phyloP scores from a whole-genome alignment of 441 rosid species.

The Corymbia citriodora region DNA sequence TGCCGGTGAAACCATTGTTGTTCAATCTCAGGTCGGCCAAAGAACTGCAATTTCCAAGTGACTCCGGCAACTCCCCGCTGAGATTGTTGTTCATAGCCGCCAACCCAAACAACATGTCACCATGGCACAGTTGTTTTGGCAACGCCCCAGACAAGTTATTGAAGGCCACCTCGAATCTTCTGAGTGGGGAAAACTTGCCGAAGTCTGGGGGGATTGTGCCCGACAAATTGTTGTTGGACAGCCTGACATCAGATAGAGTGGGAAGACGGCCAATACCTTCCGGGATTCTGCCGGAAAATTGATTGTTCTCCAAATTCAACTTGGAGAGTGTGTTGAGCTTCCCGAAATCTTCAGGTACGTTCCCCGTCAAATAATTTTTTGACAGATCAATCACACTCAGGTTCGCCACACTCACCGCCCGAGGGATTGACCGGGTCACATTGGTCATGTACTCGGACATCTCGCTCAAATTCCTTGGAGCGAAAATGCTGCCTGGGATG shows the following conservation, averaged over 20 bases:
- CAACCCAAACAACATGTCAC: constrained; percentile 34
- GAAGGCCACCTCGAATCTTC: constrained; percentile 25
- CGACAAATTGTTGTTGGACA: constrained; percentile 39
- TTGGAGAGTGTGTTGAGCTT: constrained; percentile 20
- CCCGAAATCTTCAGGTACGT: constrained; percentile 42
- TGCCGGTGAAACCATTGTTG: constrained; percentile 35
- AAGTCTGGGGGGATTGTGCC: constrained; percentile 48
- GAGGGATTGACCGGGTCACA: constrained; percentile 42
- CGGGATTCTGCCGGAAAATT: constrained; percentile 49
- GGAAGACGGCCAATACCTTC: constrained; percentile 33
- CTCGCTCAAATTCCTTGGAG: constrained; percentile 27
- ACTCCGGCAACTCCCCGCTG: constrained; percentile 44
- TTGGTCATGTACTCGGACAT: constrained; percentile 20
- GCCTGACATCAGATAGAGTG: constrained; percentile 17
- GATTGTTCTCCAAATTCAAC: constrained; percentile 28
- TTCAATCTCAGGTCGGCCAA: constrained; percentile 7
- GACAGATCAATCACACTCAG: constrained; percentile 38
- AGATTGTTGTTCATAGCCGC: constrained; percentile 38
- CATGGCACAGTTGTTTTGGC: constrained; percentile 41
- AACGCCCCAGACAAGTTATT: constrained; percentile 38
- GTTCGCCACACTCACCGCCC: constrained; percentile 15
- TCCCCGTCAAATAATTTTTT: constrained; percentile 34
- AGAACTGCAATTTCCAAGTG: constrained; percentile 42
- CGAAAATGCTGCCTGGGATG: constrained; percentile 35
- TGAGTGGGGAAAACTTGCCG: constrained; percentile 33